A percentile compares a stretch with the other conserved stretches of the same genome.
Evolutionary conservation across 164 flowering plant genomes (phyloP).

Genomic region (Euptelea pleiosperma): DNA sequence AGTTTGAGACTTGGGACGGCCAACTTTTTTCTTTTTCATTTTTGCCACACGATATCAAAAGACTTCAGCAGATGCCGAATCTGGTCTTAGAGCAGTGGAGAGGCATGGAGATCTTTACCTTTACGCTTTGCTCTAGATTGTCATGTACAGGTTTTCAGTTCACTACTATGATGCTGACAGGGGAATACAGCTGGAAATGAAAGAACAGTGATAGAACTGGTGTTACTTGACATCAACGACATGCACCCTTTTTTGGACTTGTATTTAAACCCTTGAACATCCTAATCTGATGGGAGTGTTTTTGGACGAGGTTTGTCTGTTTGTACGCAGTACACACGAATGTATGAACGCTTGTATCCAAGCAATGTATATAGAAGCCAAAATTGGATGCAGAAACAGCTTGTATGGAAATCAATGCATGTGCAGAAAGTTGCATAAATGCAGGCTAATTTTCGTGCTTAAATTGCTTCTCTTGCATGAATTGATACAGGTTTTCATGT

Average conservation of each 20-base stretch:
- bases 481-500: not conserved
- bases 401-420: constrained; percentile 11
- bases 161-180: constrained; percentile 1
- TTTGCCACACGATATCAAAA: not conserved
- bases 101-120: not conserved
- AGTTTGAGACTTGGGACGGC: not conserved
- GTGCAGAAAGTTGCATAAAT: constrained; percentile 8
- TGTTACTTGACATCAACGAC: not conserved
- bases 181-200: constrained; percentile 3
- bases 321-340: constrained; percentile 1
- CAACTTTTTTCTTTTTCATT: not conserved
- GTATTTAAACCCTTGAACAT: constrained; percentile 7
- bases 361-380: constrained; percentile 8
- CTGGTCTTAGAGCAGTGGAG: not conserved
- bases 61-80: constrained; percentile 5
- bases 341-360: constrained; percentile 12
- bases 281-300: not conserved
- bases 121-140: not conserved
- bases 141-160: constrained; percentile 10
- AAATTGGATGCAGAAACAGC: constrained; percentile 1
- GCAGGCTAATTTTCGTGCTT: not conserved
- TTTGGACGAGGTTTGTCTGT: not conserved
- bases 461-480: not conserved
- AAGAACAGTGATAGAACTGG: not conserved
- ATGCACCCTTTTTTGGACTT: not conserved